phyloP scores from a whole-genome alignment of 768 basidiomycete species.

The Nevesoporus exiguus region DNA sequence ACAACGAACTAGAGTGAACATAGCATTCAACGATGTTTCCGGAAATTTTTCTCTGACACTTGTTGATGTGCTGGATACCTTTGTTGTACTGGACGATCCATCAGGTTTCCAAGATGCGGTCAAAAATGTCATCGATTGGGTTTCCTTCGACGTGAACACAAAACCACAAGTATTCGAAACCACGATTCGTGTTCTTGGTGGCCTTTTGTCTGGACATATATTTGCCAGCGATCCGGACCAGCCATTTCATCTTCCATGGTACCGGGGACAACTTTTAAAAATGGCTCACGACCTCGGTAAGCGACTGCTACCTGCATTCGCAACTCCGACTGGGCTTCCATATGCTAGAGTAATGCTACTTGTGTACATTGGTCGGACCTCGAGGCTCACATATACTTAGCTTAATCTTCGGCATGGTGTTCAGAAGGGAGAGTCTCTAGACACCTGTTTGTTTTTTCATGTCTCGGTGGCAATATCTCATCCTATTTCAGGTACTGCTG shows the following conservation, averaged over 20 bases:
- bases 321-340: slow-evolving; percentile 88
- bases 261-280: slow-evolving; percentile 70
- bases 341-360: slow-evolving; percentile 67
- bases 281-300: slow-evolving; percentile 86
- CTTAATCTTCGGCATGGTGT: slow-evolving; percentile 84
- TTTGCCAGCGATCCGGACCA: slow-evolving; percentile 66
- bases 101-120: slow-evolving; percentile 83
- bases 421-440: slow-evolving; percentile 66
- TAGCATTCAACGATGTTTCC: slow-evolving; percentile 86
- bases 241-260: slow-evolving; percentile 80
- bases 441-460: slow-evolving; percentile 66
- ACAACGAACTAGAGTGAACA: slow-evolving; percentile 50
- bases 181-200: slow-evolving; percentile 91
- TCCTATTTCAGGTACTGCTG: slow-evolving; percentile 67
- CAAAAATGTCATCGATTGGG: slow-evolving; percentile 72
- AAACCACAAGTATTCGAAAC: slow-evolving; percentile 99
- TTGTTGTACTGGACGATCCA: slow-evolving; percentile 83
- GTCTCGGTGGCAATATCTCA: slow-evolving; percentile 2
- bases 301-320: slow-evolving; percentile 86
- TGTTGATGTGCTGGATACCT: slow-evolving; percentile 79
- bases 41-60: slow-evolving; percentile 90
- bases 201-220: slow-evolving; percentile 81
- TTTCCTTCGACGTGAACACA: slow-evolving; percentile 90
- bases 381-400: slow-evolving; percentile 35
- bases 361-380: background rate